Evolutionary conservation across 2,329 filamentous ascomycete genomes (phyloP).

Genomic region (Drechslera avenae): DNA sequence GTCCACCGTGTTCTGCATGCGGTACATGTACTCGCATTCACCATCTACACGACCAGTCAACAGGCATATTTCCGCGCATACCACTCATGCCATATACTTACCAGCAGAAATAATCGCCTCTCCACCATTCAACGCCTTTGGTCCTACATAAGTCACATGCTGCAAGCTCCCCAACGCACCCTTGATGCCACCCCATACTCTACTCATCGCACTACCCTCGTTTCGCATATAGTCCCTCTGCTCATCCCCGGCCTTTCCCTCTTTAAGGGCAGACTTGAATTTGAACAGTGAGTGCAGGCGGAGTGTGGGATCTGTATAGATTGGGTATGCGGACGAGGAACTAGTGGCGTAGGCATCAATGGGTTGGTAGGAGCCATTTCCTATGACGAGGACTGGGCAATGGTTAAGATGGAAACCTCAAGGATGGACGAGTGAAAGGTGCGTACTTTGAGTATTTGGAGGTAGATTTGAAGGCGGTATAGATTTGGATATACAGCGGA

Average conservation of each 20-base stretch:
- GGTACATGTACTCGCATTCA: slow-evolving; percentile 29
- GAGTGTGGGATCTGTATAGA: slow-evolving; percentile 31
- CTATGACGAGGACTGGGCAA: slow-evolving; percentile 24
- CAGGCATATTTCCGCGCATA: background rate
- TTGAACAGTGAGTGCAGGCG: slow-evolving; percentile 26
- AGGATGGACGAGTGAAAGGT: background rate
- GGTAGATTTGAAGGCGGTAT: slow-evolving; percentile 28
- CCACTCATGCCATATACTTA: background rate
- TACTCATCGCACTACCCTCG: slow-evolving; percentile 18
- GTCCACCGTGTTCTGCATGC: slow-evolving; percentile 37
- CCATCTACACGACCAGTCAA: slow-evolving; percentile 20
- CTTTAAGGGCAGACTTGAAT: slow-evolving; percentile 26
- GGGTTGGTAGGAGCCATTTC: slow-evolving; percentile 33
- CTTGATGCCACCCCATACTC: slow-evolving; percentile 26
- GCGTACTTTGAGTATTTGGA: slow-evolving; percentile 25
- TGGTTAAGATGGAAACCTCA: background rate
- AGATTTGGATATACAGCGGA: slow-evolving; percentile 23
- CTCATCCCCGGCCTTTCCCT: slow-evolving; percentile 16
- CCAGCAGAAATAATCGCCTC: slow-evolving; percentile 27
- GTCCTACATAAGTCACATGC: slow-evolving; percentile 27
- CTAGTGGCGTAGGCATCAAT: slow-evolving; percentile 25
- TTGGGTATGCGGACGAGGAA: slow-evolving; percentile 25
- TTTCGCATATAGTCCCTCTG: slow-evolving; percentile 32
- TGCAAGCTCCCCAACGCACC: slow-evolving; percentile 23
- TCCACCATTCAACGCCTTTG: slow-evolving; percentile 31